phyloP scores from a whole-genome alignment of 768 basidiomycete genomes.

The Lyophyllum shimeji region DNA sequence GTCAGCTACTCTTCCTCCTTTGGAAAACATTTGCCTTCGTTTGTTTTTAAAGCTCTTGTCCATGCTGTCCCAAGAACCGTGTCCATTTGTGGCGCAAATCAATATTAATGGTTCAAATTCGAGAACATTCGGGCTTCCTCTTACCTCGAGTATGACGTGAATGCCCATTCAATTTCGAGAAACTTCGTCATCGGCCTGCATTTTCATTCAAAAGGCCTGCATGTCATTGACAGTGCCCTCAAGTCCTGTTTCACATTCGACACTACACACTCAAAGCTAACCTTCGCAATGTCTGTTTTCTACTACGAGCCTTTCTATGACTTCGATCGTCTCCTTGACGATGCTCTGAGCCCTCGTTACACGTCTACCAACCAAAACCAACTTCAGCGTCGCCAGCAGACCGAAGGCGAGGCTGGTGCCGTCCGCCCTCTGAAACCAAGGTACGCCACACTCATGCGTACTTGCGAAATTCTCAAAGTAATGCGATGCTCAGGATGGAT shows the following conservation, averaged over 20 bases:
- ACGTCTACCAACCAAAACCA: conserved; percentile 7
- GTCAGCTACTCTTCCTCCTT: conserved; percentile 11
- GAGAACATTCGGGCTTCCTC: background rate
- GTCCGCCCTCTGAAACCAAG: conserved; percentile 21
- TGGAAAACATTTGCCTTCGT: too few relatives aligned
- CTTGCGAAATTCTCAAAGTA: background rate
- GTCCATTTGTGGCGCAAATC: too few relatives aligned
- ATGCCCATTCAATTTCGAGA: background rate
- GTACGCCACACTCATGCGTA: conserved; percentile 3
- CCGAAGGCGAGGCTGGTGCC: conserved; percentile 4
- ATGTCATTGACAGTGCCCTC: too few relatives aligned
- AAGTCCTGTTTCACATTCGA: too few relatives aligned
- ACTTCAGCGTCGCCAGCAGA: conserved; percentile 10
- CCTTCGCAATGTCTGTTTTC: conserved; percentile 29
- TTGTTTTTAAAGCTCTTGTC: too few relatives aligned
- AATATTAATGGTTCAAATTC: background rate
- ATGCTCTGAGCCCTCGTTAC: conserved; percentile 11
- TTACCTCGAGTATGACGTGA: conserved; percentile 2
- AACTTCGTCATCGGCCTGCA: background rate
- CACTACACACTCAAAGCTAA: too few relatives aligned
- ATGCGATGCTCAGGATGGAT: conserved; percentile 38
- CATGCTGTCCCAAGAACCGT: too few relatives aligned
- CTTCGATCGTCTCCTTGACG: conserved; percentile 46
- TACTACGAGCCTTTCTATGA: conserved; percentile 39
- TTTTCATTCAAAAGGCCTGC: background rate